Evolutionary conservation across 2,329 filamentous ascomycete species (phyloP), one percentile per base, ranked within the genome.

Genomic region (Acarospora socialis): DNA sequence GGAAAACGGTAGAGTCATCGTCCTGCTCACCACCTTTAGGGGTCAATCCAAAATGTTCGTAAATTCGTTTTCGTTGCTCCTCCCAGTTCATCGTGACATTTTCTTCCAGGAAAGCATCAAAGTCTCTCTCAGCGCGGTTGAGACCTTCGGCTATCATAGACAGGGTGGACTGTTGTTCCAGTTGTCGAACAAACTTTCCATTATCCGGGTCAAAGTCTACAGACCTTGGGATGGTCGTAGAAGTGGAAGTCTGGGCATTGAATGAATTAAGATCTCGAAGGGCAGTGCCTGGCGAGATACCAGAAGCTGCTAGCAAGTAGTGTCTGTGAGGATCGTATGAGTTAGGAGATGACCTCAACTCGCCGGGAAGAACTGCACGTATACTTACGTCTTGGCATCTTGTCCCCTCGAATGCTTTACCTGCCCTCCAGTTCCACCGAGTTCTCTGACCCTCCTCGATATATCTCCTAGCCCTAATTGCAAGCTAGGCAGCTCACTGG

Each of bases 11-110:
- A 26, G 52, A 35, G 45, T 66, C 65, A 28, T 74, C 52, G 36
- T 40, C 43, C 10, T 31, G 28, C 9, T 45, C 38, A 15, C 47
- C 47, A 32, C 56, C 52, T 31, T 74, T 77, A 50, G 57, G 54
- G 5, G 61, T 65, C 10, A 98, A 78, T 9, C 90, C 90, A 54
- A 98, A 95, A 56, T 98, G 90, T 48, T 93, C 77, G 56, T 94
- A 95, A 42, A 98, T 93, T 43, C 77, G 77, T 55, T 81, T 82
- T 40, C 87, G 77, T 59, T 95, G 87, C 10, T 80, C 77, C 46
- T 94, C 86, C 86, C 90, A 95, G 53, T 95, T 84, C 63, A 92
- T 77, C 18, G 84, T 82, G 30, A 95, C 76, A 50, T 92, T 92
- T 47, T 94, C 86, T 52, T 95, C 86, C 34, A 98, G 66, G 53